phyloP scores from a whole-genome alignment of 352 stramenopile species.

The Phytophthora europaea region DNA sequence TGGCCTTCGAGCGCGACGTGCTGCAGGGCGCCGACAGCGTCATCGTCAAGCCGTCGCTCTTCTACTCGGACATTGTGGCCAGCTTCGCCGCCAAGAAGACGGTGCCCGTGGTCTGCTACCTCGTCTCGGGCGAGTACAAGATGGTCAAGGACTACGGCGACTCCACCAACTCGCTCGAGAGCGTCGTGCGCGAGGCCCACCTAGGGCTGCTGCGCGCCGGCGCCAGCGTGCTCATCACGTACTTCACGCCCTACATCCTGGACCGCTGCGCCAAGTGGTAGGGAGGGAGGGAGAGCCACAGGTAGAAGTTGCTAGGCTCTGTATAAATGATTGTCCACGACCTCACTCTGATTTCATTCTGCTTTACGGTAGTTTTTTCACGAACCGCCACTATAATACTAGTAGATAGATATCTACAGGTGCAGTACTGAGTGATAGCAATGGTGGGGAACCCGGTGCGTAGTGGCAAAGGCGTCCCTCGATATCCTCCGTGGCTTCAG shows the following conservation, averaged over 20 bases:
- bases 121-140: conserved; percentile 99
- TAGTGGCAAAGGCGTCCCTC: conserved; percentile 28
- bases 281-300: background rate
- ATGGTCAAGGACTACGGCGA: conserved; percentile 98
- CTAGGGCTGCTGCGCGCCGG: conserved; percentile 91
- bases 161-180: conserved; percentile 83
- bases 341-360: background rate
- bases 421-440: background rate
- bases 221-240: conserved; percentile 98
- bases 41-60: conserved; percentile 99
- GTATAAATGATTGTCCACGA: no score
- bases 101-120: conserved; percentile 98
- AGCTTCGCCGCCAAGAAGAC: conserved; percentile 93
- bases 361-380: background rate
- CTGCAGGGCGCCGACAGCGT: conserved; percentile 97
- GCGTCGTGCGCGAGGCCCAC: conserved; percentile 88
- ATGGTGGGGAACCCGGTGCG: conserved; percentile 21
- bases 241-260: conserved; percentile 95
- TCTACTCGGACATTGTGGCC: conserved; percentile 98
- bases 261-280: conserved; percentile 87
- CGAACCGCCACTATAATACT: conserved; percentile 21
- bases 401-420: background rate
- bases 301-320: background rate
- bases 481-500: conserved; percentile 77
- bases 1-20: conserved; percentile 85